Evolutionary conservation across 148 eudicot species (phyloP), one percentile per base, ranked within the genome.

Genomic region (Amaranthus palmeri): DNA sequence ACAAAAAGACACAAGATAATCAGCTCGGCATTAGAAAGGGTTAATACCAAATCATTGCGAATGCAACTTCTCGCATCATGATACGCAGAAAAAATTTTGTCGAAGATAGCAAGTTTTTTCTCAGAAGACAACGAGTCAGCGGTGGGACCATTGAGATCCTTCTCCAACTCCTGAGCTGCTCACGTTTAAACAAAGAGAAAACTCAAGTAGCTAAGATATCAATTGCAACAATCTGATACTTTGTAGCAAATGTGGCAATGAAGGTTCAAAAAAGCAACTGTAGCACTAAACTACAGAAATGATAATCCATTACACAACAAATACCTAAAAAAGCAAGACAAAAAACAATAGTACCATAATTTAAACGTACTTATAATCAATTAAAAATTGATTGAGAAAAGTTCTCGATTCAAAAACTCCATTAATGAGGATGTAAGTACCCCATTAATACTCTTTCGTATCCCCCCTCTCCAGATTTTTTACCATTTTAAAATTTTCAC

Each of bases 141-240:
- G 74, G 76, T 25, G 36, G 36, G 78, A 59, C 97, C 96, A 67
- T 86, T 78, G 47, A 91, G 71, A 82, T 91, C 97, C 81, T 95
- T 89, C 83, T 88, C 97, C 87, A 91, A 84, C 53, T 95, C 98
- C 86, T 89, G 97, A 81, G 97, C 98, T 95, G 93, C 80, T 79
- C 68, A 81, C 73, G 69, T 13, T 52, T 17, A 57, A 49, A 78
- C 17, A 55, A 25, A 63, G 9, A 0, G 44, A 63, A 62, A 63
- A 48, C 49, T 49, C 13, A 45, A n/a, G 36, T 25, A 25, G 46
- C 18, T 8, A 45, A 61, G 69, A 56, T 48, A 46, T 3, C 36
- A 48, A 12, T 53, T 11, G 25, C 4, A 18, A 43, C 46, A 57
- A 12, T 10, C 36, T 7, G 47, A 65, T 10, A n/a, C 1, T 13